Evolutionary conservation across 805 yeast species (phyloP).

Genomic region (Ogataea siamensis): DNA sequence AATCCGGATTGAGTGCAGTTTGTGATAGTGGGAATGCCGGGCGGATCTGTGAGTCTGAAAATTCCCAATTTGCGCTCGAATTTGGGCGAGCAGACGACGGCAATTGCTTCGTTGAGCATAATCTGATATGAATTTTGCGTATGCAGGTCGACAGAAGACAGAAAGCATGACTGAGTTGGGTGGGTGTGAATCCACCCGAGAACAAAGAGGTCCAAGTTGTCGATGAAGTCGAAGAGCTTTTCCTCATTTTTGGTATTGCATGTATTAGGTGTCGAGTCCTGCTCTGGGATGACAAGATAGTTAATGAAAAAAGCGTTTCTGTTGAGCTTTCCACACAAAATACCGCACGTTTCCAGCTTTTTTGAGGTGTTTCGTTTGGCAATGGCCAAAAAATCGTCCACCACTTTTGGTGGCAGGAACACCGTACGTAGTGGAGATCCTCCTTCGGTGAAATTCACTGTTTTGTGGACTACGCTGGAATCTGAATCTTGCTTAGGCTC

Average conservation of each 20-base stretch:
- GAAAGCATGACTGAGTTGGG: conserved; percentile 69
- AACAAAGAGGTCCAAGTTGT: conserved; percentile 54
- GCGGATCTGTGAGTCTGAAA: conserved; percentile 63
- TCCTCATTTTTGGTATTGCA: conserved; percentile 64
- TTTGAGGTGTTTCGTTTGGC: conserved; percentile 49
- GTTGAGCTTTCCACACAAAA: conserved; percentile 59
- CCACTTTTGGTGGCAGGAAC: conserved; percentile 46
- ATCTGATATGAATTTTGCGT: conserved; percentile 68
- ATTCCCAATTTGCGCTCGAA: conserved; percentile 49
- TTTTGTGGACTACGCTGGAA: conserved; percentile 32
- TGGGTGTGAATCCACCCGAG: conserved; percentile 77
- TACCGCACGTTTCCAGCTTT: conserved; percentile 65
- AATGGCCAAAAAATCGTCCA: conserved; percentile 41
- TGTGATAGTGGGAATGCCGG: conserved; percentile 56
- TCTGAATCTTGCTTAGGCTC: too few species aligned
- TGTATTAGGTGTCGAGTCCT: conserved; percentile 59
- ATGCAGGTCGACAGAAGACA: conserved; percentile 64
- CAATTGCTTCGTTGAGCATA: conserved; percentile 68
- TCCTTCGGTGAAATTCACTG: conserved; percentile 48
- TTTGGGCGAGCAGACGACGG: conserved; percentile 62
- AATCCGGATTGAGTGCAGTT: conserved; percentile 50
- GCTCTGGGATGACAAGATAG: conserved; percentile 60
- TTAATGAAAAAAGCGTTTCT: conserved; percentile 64
- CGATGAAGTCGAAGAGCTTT: conserved; percentile 52
- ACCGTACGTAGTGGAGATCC: conserved; percentile 53